Evolutionary conservation across 2,329 filamentous ascomycete genomes (phyloP).

Genomic region (Neofusicoccum sp.): DNA sequence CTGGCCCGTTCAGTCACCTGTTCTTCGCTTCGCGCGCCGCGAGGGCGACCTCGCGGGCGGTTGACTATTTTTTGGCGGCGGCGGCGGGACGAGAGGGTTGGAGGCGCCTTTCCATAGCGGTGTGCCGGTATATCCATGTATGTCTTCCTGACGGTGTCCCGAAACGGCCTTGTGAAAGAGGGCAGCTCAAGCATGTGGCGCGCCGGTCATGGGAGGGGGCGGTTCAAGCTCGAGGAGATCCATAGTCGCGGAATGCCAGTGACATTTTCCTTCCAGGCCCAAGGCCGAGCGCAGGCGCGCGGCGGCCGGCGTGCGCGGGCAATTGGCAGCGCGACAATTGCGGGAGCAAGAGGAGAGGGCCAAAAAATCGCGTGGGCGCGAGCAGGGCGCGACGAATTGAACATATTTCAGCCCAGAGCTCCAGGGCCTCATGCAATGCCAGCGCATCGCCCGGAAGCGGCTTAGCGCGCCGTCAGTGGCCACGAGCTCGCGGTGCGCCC

Average conservation of each 20-base stretch:
- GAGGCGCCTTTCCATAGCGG: conserved; percentile 4
- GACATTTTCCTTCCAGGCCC: not conserved
- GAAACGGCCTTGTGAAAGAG: not conserved
- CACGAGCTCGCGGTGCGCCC: conserved; percentile 10
- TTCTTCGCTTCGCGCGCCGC: not conserved
- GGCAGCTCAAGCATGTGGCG: conserved; percentile 9
- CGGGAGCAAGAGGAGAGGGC: not conserved
- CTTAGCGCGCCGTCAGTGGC: conserved; percentile 2
- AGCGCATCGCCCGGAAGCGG: conserved; percentile 8
- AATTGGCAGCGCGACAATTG: conserved; percentile 15
- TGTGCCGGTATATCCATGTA: not conserved
- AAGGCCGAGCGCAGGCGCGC: not conserved
- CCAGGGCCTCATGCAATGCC: conserved; percentile 16
- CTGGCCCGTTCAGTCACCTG: not conserved
- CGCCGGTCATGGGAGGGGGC: conserved; percentile 14
- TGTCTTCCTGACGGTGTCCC: conserved; percentile 1
- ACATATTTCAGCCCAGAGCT: conserved; percentile 16
- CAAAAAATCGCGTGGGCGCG: conserved; percentile 6
- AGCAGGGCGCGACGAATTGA: conserved; percentile 15
- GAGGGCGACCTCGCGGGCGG: conserved; percentile 9
- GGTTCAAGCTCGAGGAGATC: conserved; percentile 12
- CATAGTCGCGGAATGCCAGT: conserved; percentile 14
- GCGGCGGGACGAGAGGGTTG: conserved; percentile 1
- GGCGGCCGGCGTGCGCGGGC: not conserved
- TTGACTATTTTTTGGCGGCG: not conserved